These are phyloP conservation scores for Pleoardoris graminearum DNA, from an alignment of 2,329 filamentous ascomycete genomes.

Conservation along the genomic window DNA sequence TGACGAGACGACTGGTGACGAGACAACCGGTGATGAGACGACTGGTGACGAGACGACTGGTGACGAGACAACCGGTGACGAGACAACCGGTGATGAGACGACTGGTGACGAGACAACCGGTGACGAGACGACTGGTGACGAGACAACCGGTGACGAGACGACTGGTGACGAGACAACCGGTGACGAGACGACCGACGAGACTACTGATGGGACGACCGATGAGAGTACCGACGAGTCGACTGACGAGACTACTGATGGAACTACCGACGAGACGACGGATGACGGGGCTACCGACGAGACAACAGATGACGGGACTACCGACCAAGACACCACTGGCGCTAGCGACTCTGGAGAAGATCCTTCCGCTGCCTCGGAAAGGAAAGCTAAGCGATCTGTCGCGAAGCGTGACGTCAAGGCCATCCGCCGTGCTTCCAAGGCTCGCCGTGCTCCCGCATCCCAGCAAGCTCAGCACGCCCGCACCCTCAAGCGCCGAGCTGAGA, in stretches of 20 bases:
- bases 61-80: background rate
- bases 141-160: background rate
- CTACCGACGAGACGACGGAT: background rate
- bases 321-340: background rate
- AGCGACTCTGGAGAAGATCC: background rate
- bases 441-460: background rate
- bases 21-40: background rate
- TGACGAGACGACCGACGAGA: no score
- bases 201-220: no score
- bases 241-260: background rate
- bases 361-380: no score
- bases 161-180: background rate
- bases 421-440: conserved; percentile 1
- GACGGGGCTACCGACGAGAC: background rate
- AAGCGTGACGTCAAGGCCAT: conserved; percentile 1
- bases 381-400: background rate
- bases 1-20: background rate
- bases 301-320: background rate
- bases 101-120: background rate
- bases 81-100: background rate
- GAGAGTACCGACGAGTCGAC: background rate
- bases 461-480: conserved; percentile 1
- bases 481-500: conserved; percentile 11
- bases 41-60: background rate
- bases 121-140: background rate